Conservation (phyloP, 2,329 filamentous ascomycete genomes). For the Nemania sp. region DNA sequence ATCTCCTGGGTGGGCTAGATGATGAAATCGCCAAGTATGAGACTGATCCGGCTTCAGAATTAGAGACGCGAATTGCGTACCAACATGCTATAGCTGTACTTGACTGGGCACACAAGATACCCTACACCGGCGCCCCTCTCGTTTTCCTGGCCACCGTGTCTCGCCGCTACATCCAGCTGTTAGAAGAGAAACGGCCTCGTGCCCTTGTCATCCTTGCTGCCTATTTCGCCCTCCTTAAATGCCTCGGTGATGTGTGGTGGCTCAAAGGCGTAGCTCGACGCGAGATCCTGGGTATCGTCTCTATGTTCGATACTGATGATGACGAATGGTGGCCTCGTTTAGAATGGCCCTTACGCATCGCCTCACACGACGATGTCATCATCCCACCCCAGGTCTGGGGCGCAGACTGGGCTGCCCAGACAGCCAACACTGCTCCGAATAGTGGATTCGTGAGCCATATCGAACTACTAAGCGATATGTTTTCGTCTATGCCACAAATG, state of each 20-base stretch:
- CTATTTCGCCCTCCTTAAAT: slow-evolving; percentile 68
- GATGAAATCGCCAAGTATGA: slow-evolving; percentile 52
- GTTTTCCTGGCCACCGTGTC: slow-evolving; percentile 68
- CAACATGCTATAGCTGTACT: slow-evolving; percentile 67
- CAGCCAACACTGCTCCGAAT: slow-evolving; percentile 36
- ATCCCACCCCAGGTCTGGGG: slow-evolving; percentile 63
- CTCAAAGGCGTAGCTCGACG: slow-evolving; percentile 66
- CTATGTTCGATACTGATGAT: slow-evolving; percentile 60
- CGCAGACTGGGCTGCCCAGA: slow-evolving; percentile 52
- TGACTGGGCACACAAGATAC: slow-evolving; percentile 67
- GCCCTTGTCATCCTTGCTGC: slow-evolving; percentile 66
- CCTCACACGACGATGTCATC: slow-evolving; percentile 56
- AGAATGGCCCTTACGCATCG: slow-evolving; percentile 63
- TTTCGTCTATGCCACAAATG: slow-evolving; percentile 34
- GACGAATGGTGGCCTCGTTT: slow-evolving; percentile 62
- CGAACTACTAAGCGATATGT: slow-evolving; percentile 49
- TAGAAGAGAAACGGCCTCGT: slow-evolving; percentile 61
- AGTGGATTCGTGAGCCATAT: slow-evolving; percentile 49
- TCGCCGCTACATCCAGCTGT: slow-evolving; percentile 61
- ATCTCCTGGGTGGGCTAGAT: slow-evolving; percentile 60
- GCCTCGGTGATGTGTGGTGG: slow-evolving; percentile 69
- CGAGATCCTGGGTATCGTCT: slow-evolving; percentile 66
- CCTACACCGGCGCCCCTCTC: slow-evolving; percentile 60
- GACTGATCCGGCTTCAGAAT: slow-evolving; percentile 22
- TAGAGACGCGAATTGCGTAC: slow-evolving; percentile 57